Base-by-base conservation (phyloP, 1,284 basidiomycete species). In the Gomphus bonarii region DNA sequence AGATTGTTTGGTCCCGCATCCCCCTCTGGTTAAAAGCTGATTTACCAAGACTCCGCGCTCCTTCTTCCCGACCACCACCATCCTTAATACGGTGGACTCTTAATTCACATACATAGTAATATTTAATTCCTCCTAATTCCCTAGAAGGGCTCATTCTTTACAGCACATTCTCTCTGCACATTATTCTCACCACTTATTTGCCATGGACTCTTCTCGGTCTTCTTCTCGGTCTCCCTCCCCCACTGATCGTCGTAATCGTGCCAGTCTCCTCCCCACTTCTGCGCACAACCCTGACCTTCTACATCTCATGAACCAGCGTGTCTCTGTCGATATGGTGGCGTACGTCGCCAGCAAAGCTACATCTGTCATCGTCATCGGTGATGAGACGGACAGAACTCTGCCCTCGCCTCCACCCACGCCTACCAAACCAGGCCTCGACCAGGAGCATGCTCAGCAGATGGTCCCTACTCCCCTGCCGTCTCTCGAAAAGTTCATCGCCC, bases 401-500 rank as follows among this genome's bases (percentile, higher is more conserved):
- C 72, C 73, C 46, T 74, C 81, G 1, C 84, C 82, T 3, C 78
- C 81, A 2, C 75, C 76, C 50, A 78, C 81, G 57, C 81, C 74
- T 59, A 73, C 69, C 71, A 79, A 74, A 68, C 61, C 69, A 60
- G 65, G 63, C n/a, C 69, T 72, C 59, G 63, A 71, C 63, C 65
- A 66, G 61, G 67, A 69, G 63, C 70, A 64, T 62, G 68, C 61
- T 49, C 58, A 63, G 31, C 68, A 70, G 33, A 60, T 73, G 64
- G 60, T 74, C 50, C 58, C 61, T 56, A 61, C 67, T 54, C 63
- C 72, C 57, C 70, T 91, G n/a, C 87, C 85, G 6, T 79, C 84
- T 43, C 77, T 99, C 57, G 87, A 95, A 66, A 79, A 86, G 56
- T 99, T 98, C 72, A 94, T 99, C 69, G 74, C 81, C 58, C 82